A percentile compares a stretch with the other conserved stretches of the same genome.
Evolutionary conservation across 2,329 filamentous ascomycete species (phyloP).

Genomic region (Macrophomina phaseolina): DNA sequence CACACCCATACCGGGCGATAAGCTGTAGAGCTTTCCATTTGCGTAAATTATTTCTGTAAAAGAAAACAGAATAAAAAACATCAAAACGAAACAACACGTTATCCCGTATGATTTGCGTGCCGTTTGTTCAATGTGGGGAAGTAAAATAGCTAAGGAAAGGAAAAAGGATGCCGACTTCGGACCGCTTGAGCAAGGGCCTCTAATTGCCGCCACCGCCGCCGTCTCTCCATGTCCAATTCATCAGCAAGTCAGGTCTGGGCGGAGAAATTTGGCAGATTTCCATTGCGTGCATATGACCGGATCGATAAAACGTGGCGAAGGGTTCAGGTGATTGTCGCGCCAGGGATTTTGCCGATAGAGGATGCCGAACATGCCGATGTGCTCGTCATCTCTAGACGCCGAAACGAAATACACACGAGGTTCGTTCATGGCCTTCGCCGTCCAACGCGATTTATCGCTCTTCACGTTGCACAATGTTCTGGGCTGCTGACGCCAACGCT

Average conservation of each 20-base stretch:
- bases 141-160: too few species aligned
- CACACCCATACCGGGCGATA: too few species aligned
- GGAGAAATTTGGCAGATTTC: not conserved
- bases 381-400: not conserved
- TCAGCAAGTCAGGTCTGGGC: slow-evolving; percentile 13
- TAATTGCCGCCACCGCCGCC: not conserved
- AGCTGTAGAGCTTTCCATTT: too few species aligned
- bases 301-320: slow-evolving; percentile 3
- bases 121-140: too few species aligned
- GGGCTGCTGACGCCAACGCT: not conserved
- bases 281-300: slow-evolving; percentile 6
- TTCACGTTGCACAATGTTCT: slow-evolving; percentile 1
- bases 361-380: slow-evolving; percentile 25
- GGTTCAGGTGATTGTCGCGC: slow-evolving; percentile 15
- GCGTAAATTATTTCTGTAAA: too few species aligned
- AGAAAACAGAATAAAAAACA: not conserved
- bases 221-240: slow-evolving; percentile 1
- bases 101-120: too few species aligned
- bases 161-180: not conserved
- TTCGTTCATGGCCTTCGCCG: not conserved
- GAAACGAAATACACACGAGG: not conserved
- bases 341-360: not conserved
- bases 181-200: not conserved
- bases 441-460: not conserved
- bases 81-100: not conserved